Evolutionary conservation across 164 flowering plant genomes (phyloP), one percentile per base, ranked within the genome.

Genomic region (Stephania yunnanensis): DNA sequence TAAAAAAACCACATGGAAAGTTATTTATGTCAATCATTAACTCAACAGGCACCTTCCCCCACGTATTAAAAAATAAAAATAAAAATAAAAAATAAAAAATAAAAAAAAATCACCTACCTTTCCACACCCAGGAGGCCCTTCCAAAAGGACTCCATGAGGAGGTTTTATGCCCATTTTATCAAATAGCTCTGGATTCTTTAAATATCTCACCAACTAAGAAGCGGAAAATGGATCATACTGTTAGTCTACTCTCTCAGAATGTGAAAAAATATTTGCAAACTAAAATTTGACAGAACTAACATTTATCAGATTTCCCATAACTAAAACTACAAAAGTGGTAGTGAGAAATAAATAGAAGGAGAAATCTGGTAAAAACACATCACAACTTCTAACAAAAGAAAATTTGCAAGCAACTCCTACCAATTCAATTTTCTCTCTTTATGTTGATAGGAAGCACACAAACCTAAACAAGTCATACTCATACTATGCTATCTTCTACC

Each of bases 71-170:
- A 58, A 69, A 72, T 22, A 58, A n/a, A n/a, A n/a, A n/a, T n/a
- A 69, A 70, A 63, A 71, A 61, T 25, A 30, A 58, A 69, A 68
- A 63, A 71, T 22, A 58, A 69, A 70, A 63, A 71, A 61, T 25
- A 30, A 58, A 69, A 68, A 63, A 71, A 61, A 25, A n/a, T 25
- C 79, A 84, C 86, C 66, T 48, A 92, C 99, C 95, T 95, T 95
- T 78, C 99, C 99, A 83, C 99, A 95, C 76, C 99, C 99, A 73
- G 97, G 97, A 81, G 97, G 97, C 10, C 98, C 98, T 81, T 91
- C 99, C 76, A 93, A 81, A 78, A 95, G 99, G 76, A 95, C 99
- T 52, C 99, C 99, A 83, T 95, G 99, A 46, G 99, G 99, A 84
- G 99, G 92, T 74, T 93, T 95, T 81, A 95, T 92, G n/a, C 92